These are phyloP conservation scores for Trichophyton rubrum DNA, from an alignment of 2,329 filamentous ascomycete genomes.

Conservation along the genomic window DNA sequence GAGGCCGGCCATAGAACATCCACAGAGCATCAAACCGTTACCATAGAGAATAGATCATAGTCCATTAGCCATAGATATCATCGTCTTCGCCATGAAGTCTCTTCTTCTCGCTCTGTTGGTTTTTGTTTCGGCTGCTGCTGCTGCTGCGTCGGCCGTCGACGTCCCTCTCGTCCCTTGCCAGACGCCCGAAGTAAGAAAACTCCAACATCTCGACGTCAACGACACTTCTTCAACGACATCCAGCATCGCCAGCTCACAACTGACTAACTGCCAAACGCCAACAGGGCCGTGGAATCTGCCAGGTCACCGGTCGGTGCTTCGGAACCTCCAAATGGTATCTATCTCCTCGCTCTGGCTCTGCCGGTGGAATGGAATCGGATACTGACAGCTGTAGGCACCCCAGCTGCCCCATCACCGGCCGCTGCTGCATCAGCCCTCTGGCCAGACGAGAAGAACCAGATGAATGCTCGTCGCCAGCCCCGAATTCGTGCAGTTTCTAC, in stretches of 20 bases:
- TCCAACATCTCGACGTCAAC: no score
- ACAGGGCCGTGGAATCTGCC: no score
- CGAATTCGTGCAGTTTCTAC: conserved; percentile 21
- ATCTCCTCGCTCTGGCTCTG: background rate
- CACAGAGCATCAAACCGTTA: no score
- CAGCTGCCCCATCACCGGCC: background rate
- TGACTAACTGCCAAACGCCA: no score
- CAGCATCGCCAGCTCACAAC: no score
- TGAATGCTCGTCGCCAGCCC: conserved; percentile 13
- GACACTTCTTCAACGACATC: no score
- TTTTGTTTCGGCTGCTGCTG: background rate
- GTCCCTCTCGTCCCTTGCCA: background rate
- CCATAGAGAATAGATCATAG: background rate
- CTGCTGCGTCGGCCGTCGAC: background rate
- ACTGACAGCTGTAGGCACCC: background rate
- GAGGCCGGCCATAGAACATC: no score
- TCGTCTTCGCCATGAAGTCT: background rate
- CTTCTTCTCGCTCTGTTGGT: background rate
- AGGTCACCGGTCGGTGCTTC: no score
- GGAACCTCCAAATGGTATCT: no score
- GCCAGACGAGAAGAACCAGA: background rate
- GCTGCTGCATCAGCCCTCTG: background rate
- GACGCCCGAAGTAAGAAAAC: no score
- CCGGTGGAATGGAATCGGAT: background rate
- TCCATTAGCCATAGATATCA: background rate